phyloP scores from a whole-genome alignment of 306 rosid species.

The Vigna reflexopilosa region DNA sequence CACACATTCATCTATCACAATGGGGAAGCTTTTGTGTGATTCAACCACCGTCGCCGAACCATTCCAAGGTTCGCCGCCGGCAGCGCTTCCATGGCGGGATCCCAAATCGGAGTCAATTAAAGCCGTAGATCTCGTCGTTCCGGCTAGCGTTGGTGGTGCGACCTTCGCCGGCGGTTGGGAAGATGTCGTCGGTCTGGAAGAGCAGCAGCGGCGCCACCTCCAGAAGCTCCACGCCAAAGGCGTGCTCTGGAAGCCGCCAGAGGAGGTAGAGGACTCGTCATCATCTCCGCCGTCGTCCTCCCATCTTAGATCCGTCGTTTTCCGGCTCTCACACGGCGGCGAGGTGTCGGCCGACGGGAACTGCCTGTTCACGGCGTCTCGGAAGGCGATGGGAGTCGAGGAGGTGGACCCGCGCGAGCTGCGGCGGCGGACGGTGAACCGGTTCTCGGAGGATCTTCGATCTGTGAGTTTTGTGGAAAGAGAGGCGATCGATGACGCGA shows the following conservation, averaged over 20 bases:
- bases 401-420: slow-evolving; percentile 74
- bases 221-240: slow-evolving; percentile 83
- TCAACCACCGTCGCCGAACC: slow-evolving; percentile 82
- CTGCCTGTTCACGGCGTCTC: slow-evolving; percentile 90
- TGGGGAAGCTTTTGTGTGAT: slow-evolving; percentile 93
- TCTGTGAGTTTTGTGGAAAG: slow-evolving; percentile 64
- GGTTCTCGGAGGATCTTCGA: slow-evolving; percentile 83
- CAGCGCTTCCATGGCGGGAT: slow-evolving; percentile 73
- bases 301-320: slow-evolving; percentile 69
- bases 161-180: slow-evolving; percentile 67
- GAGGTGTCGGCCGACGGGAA: slow-evolving; percentile 96
- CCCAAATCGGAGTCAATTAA: slow-evolving; percentile 59
- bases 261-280: slow-evolving; percentile 50
- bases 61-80: slow-evolving; percentile 66
- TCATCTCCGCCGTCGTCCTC: slow-evolving; percentile 38
- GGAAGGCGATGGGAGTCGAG: slow-evolving; percentile 78
- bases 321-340: slow-evolving; percentile 90
- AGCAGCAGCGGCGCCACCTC: slow-evolving; percentile 81
- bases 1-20: slow-evolving; percentile 44
- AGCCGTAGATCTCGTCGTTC: slow-evolving; percentile 71
- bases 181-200: slow-evolving; percentile 83
- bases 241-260: slow-evolving; percentile 87
- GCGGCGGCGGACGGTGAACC: slow-evolving; percentile 77
- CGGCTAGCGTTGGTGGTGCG: slow-evolving; percentile 30
- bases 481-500: slow-evolving; percentile 66